Base-by-base conservation (phyloP, 129 eudicot genomes). In the Escallonia rubra region DNA sequence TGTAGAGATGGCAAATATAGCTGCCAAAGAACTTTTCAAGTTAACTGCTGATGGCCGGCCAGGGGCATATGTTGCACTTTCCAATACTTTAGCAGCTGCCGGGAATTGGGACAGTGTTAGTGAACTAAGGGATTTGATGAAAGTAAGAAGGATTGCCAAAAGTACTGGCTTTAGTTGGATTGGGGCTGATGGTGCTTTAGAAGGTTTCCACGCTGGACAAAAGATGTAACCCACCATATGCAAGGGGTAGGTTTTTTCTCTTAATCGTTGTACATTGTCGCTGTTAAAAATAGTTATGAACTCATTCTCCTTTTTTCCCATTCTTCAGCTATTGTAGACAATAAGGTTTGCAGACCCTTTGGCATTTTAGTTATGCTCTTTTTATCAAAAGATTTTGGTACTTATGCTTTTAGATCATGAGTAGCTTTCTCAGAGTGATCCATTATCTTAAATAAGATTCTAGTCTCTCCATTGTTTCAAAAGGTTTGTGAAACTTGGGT, bases 51-150 rank as follows among this genome's bases (percentile, higher is more conserved):
- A 79, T 74, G 61, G 76, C 48, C 79, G 97, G 67, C 97, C 99
- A 0, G 99, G 99, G 38, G 89, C 99, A 15, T 94, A 84, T 76
- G 72, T 90, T 43, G 90, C 93, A 10, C 76, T 94, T 43, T 89
- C 99, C 4, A 87, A 89, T 70, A 59, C 97, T 39, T 74, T 94
- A 65, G 99, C 99, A 12, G 99, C 81, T 63, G 92, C 90, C 4
- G 99, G 96, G 66, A 87, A 68, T 69, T 94, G 99, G 99, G 92
- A 89, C 8, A 68, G 73, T 67, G 96, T 89, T 59, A 82, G 84
- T 74, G 83, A 87, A 41, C 69, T 94, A 42, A 79, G 99, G 85
- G 97, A 84, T 59, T 46, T 79, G 44, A 89, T 94, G 99, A 89
- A 83, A 77, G 69, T 10, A 7, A 87, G 99, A 70, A 81, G 93